phyloP scores from a whole-genome alignment of 805 yeast species.

The Wickerhamomyces bovis region DNA sequence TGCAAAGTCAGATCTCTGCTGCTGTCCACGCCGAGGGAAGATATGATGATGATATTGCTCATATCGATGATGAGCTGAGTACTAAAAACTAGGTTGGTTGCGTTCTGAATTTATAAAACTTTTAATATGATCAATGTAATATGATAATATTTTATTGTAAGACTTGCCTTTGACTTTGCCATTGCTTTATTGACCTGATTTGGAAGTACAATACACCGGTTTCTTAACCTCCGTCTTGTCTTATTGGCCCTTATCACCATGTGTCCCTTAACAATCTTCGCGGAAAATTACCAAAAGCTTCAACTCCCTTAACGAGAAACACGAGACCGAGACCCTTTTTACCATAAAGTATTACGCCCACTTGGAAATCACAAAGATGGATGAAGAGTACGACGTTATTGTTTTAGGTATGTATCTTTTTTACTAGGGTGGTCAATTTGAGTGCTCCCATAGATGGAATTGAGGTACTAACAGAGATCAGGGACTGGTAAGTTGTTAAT shows the following conservation, averaged over 20 bases:
- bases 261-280: not conserved
- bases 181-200: too few species aligned
- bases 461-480: slow-evolving; percentile 3
- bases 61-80: slow-evolving; percentile 20
- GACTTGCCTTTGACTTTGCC: too few species aligned
- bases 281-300: too few species aligned
- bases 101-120: not conserved
- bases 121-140: not conserved
- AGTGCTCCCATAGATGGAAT: not conserved
- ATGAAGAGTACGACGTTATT: slow-evolving; percentile 94
- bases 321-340: too few species aligned
- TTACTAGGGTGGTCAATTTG: too few species aligned
- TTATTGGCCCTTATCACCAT: not conserved
- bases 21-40: slow-evolving; percentile 24
- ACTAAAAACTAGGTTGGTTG: not conserved
- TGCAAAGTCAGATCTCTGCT: slow-evolving; percentile 55
- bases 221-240: too few species aligned
- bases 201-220: too few species aligned
- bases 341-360: too few species aligned
- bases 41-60: slow-evolving; percentile 10
- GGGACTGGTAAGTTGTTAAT: slow-evolving; percentile 26
- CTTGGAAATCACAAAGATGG: slow-evolving; percentile 49
- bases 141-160: too few species aligned
- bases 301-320: too few species aligned
- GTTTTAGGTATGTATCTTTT: slow-evolving; percentile 62